Evolutionary conservation across 768 basidiomycete genomes (phyloP), one percentile per base, ranked within the genome.

Genomic region (Lactarius sp.): DNA sequence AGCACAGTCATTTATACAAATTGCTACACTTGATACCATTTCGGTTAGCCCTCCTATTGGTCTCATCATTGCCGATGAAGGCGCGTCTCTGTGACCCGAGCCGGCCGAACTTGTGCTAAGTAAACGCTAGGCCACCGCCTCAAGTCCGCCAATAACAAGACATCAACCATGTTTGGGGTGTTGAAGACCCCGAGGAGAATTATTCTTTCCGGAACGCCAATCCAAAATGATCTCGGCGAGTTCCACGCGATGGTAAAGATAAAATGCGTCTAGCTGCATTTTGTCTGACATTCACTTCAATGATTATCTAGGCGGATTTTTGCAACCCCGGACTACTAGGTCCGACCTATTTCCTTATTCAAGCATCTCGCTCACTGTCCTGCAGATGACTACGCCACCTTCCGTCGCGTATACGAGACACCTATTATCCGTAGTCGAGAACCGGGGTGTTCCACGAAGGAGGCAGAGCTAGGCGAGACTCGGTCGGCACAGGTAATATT

Each of bases 1-100:
- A 70, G 85, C 65, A 64, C 56, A 16, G 10, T 0, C 3, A 13
- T 46, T 53, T 4, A 39, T 49, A 20, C 47, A 6, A 31, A 13
- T 52, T 46, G 6, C 46, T 8, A 33, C 41, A 10, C 7, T n/a
- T 41, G 55, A 52, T 64, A 22, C 8, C 39, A 44, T 6, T 44
- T 41, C 27, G 27, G 42, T 7, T 66, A 92, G 91, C 55, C 96
- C 96, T 20, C 89, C 92, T 0, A 91, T 99, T 66, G 97, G 92
- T 8, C 76, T 99, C 4, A 88, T 99, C 65, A 80, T 99, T 22
- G 98, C 96, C 69, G 97, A 99, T 71, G 97, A 99, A 83, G 95
- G 94, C n/a, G 14, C 46, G 57, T 83, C 33, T 7, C 13, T 14
- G 13, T 39, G 14, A n/a, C 2, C 33, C 41, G 47, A 52, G 37